Evolutionary conservation across 352 stramenopile genomes (phyloP), one percentile per base, ranked within the genome.

Genomic region (Globisporangium camurandrum): DNA sequence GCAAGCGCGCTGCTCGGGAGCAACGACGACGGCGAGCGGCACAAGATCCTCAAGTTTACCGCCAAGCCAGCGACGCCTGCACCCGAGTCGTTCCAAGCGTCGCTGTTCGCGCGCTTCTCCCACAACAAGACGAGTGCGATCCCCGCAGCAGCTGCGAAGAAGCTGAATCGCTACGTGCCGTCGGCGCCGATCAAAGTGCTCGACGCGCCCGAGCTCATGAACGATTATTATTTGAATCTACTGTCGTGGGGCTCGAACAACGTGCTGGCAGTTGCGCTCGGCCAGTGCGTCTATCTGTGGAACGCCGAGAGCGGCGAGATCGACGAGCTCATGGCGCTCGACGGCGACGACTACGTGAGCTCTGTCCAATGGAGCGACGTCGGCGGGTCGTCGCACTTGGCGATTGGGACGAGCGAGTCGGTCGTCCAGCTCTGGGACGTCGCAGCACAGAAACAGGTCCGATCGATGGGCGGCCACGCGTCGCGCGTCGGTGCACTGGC

Each of bases 181-280:
- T 98, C 95, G 14, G 93, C 95, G 12, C 96, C 97, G 12, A 91
- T 90, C 54, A 95, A 97, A 41, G 53, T 99, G 44, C 69, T 99
- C 36, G 97, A 99, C 71, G 96, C 96, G 26, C 97, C 97, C 0
- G 96, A 99, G 62, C 69, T 99, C 24, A 86, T 98, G 57, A 97
- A 99, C 68, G 96, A 99, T 66, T 99, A 99, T 78, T 98, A 99
- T 66, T 74, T 99, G 23, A 99, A 99, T 64, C 79, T 99, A 40
- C 67, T 99, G 9, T 97, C 93, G 37, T 99, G 97, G 97, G 93
- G 94, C 47, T 66, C 82, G 40, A 97, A 90, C 64, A 98, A 99
- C 66, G 66, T 98, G 41, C 69, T 99, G 23, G 96, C 96, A 2
- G 95, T 99, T 6, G 96, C 96, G n/a, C 75, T 99, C 30, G 83